Evolutionary conservation across 805 yeast genomes (phyloP).

Genomic region (Danielozyma ontarioensis): DNA sequence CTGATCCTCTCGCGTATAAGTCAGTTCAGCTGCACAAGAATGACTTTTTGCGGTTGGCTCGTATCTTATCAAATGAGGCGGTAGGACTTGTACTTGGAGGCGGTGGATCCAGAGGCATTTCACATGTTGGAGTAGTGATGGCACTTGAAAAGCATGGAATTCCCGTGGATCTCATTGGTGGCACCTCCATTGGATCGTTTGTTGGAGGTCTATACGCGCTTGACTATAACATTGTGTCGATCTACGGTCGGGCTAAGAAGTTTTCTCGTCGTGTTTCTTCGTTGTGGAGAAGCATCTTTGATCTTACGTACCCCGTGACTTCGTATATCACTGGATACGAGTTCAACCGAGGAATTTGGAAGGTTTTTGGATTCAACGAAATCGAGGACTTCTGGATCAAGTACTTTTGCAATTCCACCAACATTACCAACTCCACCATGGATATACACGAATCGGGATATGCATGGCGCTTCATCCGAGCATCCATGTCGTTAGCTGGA

Average conservation of each 20-base stretch:
- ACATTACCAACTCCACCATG: constrained; percentile 91
- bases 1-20: constrained; percentile 15
- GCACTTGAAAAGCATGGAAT: constrained; percentile 90
- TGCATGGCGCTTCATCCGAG: constrained; percentile 93
- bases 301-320: constrained; percentile 88
- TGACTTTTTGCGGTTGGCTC: constrained; percentile 85
- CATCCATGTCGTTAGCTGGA: constrained; percentile 96
- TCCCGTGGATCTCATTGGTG: constrained; percentile 92
- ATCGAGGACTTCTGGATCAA: constrained; percentile 95
- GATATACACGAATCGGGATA: constrained; percentile 90
- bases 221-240: constrained; percentile 87
- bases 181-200: constrained; percentile 94
- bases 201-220: constrained; percentile 93
- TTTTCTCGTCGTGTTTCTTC: constrained; percentile 80
- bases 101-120: constrained; percentile 94
- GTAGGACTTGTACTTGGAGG: constrained; percentile 95
- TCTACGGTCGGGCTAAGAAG: constrained; percentile 83
- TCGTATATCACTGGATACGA: constrained; percentile 97
- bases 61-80: constrained; percentile 87
- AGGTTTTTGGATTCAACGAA: constrained; percentile 83
- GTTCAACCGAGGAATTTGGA: constrained; percentile 97
- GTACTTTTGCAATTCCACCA: constrained; percentile 87
- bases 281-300: constrained; percentile 78
- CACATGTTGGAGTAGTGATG: constrained; percentile 87
- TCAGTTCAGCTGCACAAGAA: constrained; percentile 60